Evolutionary conservation across 306 rosid species (phyloP).

Genomic region (Elaeagnus macrophylla): DNA sequence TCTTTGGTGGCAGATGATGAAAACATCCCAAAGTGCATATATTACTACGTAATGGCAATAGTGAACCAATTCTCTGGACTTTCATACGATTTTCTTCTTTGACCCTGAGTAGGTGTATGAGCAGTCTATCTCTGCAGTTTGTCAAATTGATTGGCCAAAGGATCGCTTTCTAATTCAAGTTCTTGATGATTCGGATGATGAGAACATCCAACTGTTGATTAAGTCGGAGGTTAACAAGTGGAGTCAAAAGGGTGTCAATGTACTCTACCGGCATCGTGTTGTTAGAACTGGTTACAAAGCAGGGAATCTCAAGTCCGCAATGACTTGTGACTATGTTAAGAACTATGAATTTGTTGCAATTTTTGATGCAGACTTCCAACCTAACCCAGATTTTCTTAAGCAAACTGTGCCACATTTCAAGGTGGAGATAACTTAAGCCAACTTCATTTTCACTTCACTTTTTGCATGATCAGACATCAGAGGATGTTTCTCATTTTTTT

Average conservation of each 20-base stretch:
- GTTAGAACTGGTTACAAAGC: slow-evolving; percentile 92
- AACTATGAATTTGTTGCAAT: slow-evolving; percentile 88
- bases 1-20: slow-evolving; percentile 1
- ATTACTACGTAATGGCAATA: neutral
- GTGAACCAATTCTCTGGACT: slow-evolving; percentile 10
- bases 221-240: slow-evolving; percentile 69
- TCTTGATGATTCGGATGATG: slow-evolving; percentile 86
- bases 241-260: slow-evolving; percentile 75
- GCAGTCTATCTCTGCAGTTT: slow-evolving; percentile 88
- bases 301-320: slow-evolving; percentile 94
- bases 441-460: slow-evolving; percentile 5
- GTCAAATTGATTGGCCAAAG: slow-evolving; percentile 88
- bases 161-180: slow-evolving; percentile 80
- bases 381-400: slow-evolving; percentile 88
- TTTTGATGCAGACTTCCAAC: slow-evolving; percentile 94
- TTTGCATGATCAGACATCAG: slow-evolving; percentile 8
- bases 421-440: slow-evolving; percentile 32
- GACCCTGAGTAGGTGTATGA: slow-evolving; percentile 67
- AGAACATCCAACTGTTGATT: slow-evolving; percentile 69
- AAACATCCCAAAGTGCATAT: neutral
- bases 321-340: slow-evolving; percentile 81
- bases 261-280: slow-evolving; percentile 75
- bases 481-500: slow-evolving; percentile 8
- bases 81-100: slow-evolving; percentile 7
- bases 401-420: slow-evolving; percentile 80